These are phyloP conservation scores for Coemansia sp. DNA, from an alignment of 192 early-diverging fungal genomes.

Conservation along the genomic window DNA sequence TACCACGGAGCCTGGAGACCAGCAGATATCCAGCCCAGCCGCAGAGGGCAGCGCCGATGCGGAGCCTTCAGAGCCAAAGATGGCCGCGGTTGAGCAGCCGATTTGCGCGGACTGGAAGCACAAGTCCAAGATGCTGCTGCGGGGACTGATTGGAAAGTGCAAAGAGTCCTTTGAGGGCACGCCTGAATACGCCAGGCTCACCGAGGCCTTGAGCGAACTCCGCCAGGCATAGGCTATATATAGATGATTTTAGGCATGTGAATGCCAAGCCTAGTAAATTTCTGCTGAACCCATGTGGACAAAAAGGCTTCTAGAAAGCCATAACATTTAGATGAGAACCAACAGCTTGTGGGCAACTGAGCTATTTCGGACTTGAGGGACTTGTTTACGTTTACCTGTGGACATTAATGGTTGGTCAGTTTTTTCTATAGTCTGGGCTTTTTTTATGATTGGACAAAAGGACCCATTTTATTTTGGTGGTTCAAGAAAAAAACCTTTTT, in stretches of 20 bases:
- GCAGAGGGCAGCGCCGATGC: background rate
- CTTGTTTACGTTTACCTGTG: too few species aligned
- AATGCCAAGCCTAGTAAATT: background rate
- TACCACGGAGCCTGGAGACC: conserved; percentile 19
- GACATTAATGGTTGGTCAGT: too few species aligned
- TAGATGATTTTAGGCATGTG: background rate
- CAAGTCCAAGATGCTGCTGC: conserved; percentile 77
- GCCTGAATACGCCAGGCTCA: conserved; percentile 59
- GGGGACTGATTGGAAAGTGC: conserved; percentile 78
- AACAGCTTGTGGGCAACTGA: too few species aligned
- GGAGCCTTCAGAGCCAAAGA: conserved; percentile 23
- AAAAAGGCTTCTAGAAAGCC: too few species aligned
- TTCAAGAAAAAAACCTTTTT: background rate
- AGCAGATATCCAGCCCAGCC: conserved; percentile 18
- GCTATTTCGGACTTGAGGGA: too few species aligned
- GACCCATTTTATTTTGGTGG: background rate
- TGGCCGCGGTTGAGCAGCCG: conserved; percentile 33
- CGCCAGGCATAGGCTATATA: conserved; percentile 15
- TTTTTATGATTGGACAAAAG: too few species aligned
- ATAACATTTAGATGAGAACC: too few species aligned
- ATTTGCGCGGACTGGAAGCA: conserved; percentile 90
- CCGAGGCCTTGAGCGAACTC: conserved; percentile 63
- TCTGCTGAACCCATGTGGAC: background rate
- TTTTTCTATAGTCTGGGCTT: background rate
- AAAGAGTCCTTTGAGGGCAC: conserved; percentile 72